phyloP scores from a whole-genome alignment of 345 rosid species.

The Triadica sebifera region DNA sequence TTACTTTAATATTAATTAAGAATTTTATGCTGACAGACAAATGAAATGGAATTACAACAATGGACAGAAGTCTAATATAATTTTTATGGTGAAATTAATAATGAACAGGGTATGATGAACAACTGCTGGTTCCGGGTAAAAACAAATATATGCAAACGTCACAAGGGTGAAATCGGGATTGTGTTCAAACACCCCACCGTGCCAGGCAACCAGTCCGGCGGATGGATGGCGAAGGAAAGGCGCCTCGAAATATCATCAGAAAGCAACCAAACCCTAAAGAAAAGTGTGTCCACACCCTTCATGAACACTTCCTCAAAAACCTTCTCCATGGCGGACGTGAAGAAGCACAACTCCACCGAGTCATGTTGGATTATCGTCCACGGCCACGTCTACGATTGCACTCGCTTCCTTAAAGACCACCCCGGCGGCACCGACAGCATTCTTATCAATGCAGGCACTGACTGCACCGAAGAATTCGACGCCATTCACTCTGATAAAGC shows the following conservation, averaged over 20 bases:
- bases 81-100: no score
- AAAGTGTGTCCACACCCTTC: constrained; percentile 85
- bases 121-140: constrained; percentile 91
- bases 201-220: constrained; percentile 90
- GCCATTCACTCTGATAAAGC: constrained; percentile 95
- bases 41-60: no score
- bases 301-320: constrained; percentile 73
- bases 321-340: constrained; percentile 63
- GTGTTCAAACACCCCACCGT: constrained; percentile 89
- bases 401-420: constrained; percentile 82
- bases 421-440: constrained; percentile 91
- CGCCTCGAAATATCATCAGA: constrained; percentile 63
- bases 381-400: constrained; percentile 89
- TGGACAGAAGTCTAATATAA: no score
- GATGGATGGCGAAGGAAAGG: constrained; percentile 95
- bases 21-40: no score
- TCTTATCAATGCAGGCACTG: constrained; percentile 82
- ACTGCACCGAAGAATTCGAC: constrained; percentile 92
- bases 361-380: constrained; percentile 94
- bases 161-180: constrained; percentile 88
- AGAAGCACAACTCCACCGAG: constrained; percentile 61
- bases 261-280: constrained; percentile 47
- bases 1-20: no score
- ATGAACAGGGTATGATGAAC: constrained; percentile 94
- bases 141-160: constrained; percentile 72